Conservation (phyloP, 495 filamentous ascomycete genomes). For the Platismatia glauca region DNA sequence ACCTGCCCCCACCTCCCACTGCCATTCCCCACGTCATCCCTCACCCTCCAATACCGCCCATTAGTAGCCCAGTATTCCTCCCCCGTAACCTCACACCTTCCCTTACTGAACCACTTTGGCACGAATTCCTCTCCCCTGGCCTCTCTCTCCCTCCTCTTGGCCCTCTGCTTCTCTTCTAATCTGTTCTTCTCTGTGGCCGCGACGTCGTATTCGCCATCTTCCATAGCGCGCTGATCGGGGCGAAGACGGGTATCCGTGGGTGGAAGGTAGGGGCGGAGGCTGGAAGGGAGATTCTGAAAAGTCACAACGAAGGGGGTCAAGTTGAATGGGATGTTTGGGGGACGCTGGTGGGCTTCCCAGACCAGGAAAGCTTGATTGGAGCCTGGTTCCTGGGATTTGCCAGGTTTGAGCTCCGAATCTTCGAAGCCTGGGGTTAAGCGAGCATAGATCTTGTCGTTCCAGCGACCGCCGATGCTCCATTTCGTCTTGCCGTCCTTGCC, state of each 20-base stretch:
- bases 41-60: conserved; percentile 75
- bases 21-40: conserved; percentile 44
- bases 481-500: conserved; percentile 63
- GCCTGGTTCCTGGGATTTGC: conserved; percentile 38
- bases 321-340: conserved; percentile 86
- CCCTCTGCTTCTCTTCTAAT: conserved; percentile 87
- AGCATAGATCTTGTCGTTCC: conserved; percentile 97
- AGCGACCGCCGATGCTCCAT: conserved; percentile 85
- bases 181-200: conserved; percentile 92
- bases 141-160: conserved; percentile 64
- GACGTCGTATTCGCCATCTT: conserved; percentile 88
- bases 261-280: conserved; percentile 61
- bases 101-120: conserved; percentile 78
- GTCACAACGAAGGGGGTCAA: conserved; percentile 93
- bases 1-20: conserved; percentile 44
- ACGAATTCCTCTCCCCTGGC: conserved; percentile 66
- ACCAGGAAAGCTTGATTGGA: conserved; percentile 71
- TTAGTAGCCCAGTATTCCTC: conserved; percentile 86
- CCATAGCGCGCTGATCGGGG: conserved; percentile 97
- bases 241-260: conserved; percentile 87
- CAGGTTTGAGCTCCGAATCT: conserved; percentile 52
- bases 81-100: conserved; percentile 65
- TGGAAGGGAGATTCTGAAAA: conserved; percentile 77
- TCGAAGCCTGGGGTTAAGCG: conserved; percentile 88
- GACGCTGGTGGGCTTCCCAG: conserved; percentile 80